Base-by-base conservation (phyloP, 306 rosid species). In the Citrullus amarus region DNA sequence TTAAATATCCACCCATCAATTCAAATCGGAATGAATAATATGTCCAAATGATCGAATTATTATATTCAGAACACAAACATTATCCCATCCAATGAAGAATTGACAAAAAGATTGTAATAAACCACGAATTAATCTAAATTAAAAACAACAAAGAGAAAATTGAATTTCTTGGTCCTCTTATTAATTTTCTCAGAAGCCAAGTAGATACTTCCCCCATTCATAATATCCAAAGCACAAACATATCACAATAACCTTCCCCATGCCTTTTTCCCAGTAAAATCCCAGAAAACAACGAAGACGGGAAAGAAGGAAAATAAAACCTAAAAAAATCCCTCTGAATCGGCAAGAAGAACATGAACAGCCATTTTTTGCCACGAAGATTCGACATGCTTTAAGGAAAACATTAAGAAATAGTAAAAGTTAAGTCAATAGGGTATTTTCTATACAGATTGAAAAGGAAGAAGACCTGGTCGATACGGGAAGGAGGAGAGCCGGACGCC, bases 401-500 rank as follows among this genome's bases (percentile, higher is more conserved):
- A 71, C 41, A 7, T 69, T 44, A 39, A 0, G n/a, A 44, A n/a
- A 43, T 12, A 44, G 38, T 44, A 8, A 5, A 70, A 54, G 28
- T 9, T 15, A 72, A 50, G 28, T 16, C 46, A 5, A 53, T 84
- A 81, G 89, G 84, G 85, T 44, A 80, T 2, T 4, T 73, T 36
- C 16, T 53, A 61, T n/a, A 56, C 32, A 39, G 11, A 44, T 17
- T 77, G 53, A 28, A 66, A 61, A 38, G 25, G 20, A 80, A 81
- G 62, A 59, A 72, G 10, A 94, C 98, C 98, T 92, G 91, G 70
- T 89, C 82, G 85, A 95, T 85, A 81, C 97, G 96, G 39, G 86
- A 80, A 65, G 80, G 86, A 22, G 89, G 92, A 39, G 95, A 85
- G 66, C 82, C 83, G 76, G 97, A 89, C 85, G 90, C 93, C 98